Conservation (phyloP, 2,329 filamentous ascomycete genomes). For the Cordyceps tenuipes region DNA sequence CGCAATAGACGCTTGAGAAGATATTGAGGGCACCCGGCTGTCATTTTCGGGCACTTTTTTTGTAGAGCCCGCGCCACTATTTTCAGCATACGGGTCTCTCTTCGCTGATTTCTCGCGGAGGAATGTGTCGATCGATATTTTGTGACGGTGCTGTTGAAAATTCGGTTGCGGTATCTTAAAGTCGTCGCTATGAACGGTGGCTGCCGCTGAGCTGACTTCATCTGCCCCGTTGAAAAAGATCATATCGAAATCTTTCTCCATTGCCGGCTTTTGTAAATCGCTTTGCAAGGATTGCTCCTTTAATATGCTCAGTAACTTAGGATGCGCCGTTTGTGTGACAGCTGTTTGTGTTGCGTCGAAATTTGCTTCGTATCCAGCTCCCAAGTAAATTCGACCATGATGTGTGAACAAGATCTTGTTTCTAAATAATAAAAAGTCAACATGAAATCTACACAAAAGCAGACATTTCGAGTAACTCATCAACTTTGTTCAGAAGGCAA, state of each 20-base stretch:
- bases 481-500: not conserved
- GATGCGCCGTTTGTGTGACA: no score
- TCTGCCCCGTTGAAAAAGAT: not conserved
- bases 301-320: no score
- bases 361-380: not conserved
- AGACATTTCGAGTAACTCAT: not conserved
- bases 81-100: not conserved
- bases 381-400: no score
- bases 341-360: no score
- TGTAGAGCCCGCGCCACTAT: no score
- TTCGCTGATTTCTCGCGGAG: no score
- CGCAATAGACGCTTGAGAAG: not conserved
- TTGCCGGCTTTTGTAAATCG: not conserved
- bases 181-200: constrained; percentile 11
- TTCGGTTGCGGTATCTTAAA: not conserved
- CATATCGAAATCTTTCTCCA: not conserved
- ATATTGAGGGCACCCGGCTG: constrained; percentile 6
- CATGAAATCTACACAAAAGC: not conserved
- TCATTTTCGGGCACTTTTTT: not conserved
- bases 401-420: not conserved
- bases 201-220: not conserved
- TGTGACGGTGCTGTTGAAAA: not conserved
- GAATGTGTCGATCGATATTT: not conserved
- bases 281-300: not conserved
- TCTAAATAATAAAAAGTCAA: not conserved